A percentile compares a stretch with the other conserved stretches of the same genome.
phyloP scores from a whole-genome alignment of 345 rosid species.

The Aethionema arabicum region DNA sequence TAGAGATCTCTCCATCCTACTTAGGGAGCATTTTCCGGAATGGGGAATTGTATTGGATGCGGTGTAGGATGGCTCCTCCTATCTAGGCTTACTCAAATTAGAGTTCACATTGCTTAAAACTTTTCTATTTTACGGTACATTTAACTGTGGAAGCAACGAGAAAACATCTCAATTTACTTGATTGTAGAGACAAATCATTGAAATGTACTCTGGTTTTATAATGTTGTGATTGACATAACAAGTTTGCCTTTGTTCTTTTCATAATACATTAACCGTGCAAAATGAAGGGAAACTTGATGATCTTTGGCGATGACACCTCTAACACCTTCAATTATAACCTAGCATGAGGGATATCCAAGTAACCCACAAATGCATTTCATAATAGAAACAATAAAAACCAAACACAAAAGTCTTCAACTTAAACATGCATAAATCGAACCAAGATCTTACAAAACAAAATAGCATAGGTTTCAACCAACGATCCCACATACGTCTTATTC shows the following conservation, averaged over 20 bases:
- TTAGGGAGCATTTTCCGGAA: conserved; percentile 86
- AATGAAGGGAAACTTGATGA: too few relatives aligned
- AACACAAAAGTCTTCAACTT: too few relatives aligned
- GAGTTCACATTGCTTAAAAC: neutral
- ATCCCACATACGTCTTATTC: too few relatives aligned
- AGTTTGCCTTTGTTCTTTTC: conserved; percentile 40
- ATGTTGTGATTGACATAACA: conserved; percentile 37
- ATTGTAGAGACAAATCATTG: conserved; percentile 51
- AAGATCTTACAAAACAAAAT: too few relatives aligned
- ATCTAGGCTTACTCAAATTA: neutral
- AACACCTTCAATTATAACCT: too few relatives aligned
- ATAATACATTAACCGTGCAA: too few relatives aligned
- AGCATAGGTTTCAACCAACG: too few relatives aligned
- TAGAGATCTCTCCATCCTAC: conserved; percentile 97
- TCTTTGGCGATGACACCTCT: too few relatives aligned
- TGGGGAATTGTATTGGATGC: conserved; percentile 90
- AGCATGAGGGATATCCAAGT: too few relatives aligned
- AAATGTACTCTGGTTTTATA: conserved; percentile 44
- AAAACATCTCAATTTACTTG: conserved; percentile 34
- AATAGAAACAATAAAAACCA: too few relatives aligned
- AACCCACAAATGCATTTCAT: too few relatives aligned
- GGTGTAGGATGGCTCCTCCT: conserved; percentile 96
- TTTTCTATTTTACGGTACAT: neutral
- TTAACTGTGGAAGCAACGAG: conserved; percentile 51
- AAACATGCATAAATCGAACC: too few relatives aligned